Evolutionary conservation across 176 grass and related monocot species (phyloP).

Genomic region (Tillandsia fasciculata): DNA sequence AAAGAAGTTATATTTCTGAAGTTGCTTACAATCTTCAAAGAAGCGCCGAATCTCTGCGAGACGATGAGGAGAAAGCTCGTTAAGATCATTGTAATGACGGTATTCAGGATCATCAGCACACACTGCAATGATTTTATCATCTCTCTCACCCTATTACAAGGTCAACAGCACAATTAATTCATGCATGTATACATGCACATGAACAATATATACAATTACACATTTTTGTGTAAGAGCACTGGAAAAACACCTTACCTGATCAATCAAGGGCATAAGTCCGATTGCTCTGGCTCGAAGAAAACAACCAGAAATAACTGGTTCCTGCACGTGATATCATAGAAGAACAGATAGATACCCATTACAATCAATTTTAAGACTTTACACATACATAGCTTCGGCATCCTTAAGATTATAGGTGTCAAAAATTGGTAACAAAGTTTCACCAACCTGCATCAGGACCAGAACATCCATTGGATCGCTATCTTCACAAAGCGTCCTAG

Average conservation of each 20-base stretch:
- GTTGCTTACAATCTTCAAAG: conserved; percentile 37
- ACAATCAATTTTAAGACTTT: not conserved
- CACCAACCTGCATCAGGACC: conserved; percentile 33
- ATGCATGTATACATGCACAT: too few relatives aligned
- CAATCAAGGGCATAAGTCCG: conserved; percentile 41
- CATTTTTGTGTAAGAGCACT: too few relatives aligned
- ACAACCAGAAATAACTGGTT: conserved; percentile 26
- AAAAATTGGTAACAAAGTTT: not conserved
- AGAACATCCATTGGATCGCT: conserved; percentile 33
- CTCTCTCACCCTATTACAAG: conserved; percentile 28
- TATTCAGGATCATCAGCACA: conserved; percentile 1
- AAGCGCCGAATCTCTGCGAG: conserved; percentile 38
- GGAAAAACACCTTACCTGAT: conserved; percentile 20
- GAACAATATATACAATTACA: too few relatives aligned
- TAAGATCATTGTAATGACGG: conserved; percentile 38
- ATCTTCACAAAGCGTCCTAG: conserved; percentile 34
- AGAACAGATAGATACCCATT: not conserved
- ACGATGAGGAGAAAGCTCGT: conserved; percentile 31
- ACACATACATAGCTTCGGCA: not conserved
- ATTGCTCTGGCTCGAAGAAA: conserved; percentile 41
- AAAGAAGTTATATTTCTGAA: too few relatives aligned
- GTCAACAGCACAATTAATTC: too few relatives aligned
- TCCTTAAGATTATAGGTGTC: not conserved
- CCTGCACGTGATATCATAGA: conserved; percentile 14
- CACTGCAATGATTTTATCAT: conserved; percentile 44